A percentile compares a stretch with the other conserved stretches of the same genome.
These are phyloP conservation scores for Cryptococcus hybrid DNA, from an alignment of 1,284 basidiomycete species.

Conservation along the genomic window DNA sequence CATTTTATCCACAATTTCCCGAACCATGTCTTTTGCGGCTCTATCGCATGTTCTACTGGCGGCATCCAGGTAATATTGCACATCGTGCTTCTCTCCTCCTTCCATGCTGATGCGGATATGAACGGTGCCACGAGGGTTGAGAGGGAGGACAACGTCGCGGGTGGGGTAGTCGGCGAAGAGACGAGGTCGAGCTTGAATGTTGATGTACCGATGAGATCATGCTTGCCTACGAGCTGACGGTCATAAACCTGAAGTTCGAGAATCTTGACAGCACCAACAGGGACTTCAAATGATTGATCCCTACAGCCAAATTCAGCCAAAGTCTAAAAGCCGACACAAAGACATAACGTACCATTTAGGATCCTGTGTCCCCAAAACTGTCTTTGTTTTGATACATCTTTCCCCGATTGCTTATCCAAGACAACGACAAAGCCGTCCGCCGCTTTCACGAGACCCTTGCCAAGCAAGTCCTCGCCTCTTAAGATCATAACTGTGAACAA, in stretches of 20 bases:
- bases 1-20: constrained; percentile 44
- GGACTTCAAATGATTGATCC: constrained; percentile 45
- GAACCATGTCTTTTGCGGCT: constrained; percentile 38
- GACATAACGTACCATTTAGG: constrained; percentile 39
- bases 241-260: constrained; percentile 43
- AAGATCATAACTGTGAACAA: constrained; percentile 39
- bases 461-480: constrained; percentile 42
- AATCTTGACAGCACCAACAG: constrained; percentile 25
- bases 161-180: constrained; percentile 21
- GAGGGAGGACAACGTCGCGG: constrained; percentile 41
- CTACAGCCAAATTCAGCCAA: constrained; percentile 9
- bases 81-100: constrained; percentile 42
- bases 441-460: constrained; percentile 25
- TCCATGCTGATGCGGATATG: constrained; percentile 44
- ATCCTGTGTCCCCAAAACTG: constrained; percentile 43
- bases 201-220: constrained; percentile 39
- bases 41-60: constrained; percentile 36
- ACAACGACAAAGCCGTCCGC: constrained; percentile 45
- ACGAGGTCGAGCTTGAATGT: constrained; percentile 43
- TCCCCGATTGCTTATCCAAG: constrained; percentile 32
- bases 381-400: constrained; percentile 45
- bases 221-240: constrained; percentile 47
- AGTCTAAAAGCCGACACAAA: neutral
- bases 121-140: constrained; percentile 39
- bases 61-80: constrained; percentile 36